These are phyloP conservation scores for Kwoniella bestiolae DNA, from an alignment of 768 basidiomycete species.

Conservation along the genomic window DNA sequence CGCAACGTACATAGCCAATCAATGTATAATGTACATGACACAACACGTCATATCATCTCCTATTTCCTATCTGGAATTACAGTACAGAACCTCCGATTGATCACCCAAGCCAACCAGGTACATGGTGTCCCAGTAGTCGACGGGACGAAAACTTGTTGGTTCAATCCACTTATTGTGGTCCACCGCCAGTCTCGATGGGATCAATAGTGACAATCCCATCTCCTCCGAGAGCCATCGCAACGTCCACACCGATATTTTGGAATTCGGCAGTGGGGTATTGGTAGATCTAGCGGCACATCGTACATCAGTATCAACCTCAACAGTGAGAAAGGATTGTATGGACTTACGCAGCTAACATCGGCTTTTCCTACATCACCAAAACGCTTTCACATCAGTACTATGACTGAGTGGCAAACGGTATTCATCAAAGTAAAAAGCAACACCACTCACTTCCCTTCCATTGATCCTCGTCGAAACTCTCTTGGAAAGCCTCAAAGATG, in stretches of 20 bases:
- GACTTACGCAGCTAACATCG: slow-evolving; percentile 12
- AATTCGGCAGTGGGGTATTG: slow-evolving; percentile 11
- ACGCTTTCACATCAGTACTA: not conserved
- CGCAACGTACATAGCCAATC: too few relatives aligned
- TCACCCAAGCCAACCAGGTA: too few relatives aligned
- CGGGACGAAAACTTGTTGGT: too few relatives aligned
- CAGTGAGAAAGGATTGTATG: too few relatives aligned
- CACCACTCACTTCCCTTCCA: slow-evolving; percentile 9
- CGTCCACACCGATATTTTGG: slow-evolving; percentile 16
- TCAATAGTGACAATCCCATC: slow-evolving; percentile 9
- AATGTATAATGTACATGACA: too few relatives aligned
- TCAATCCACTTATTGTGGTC: not conserved
- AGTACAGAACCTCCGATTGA: too few relatives aligned
- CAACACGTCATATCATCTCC: too few relatives aligned
- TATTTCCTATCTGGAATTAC: too few relatives aligned
- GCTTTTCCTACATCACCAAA: not conserved
- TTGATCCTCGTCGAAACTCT: not conserved
- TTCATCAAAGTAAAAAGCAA: not conserved
- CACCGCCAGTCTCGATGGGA: slow-evolving; percentile 8
- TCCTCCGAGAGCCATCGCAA: slow-evolving; percentile 15
- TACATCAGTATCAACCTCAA: too few relatives aligned
- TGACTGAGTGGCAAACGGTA: not conserved
- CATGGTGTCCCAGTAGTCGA: too few relatives aligned
- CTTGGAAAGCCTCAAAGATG: slow-evolving; percentile 9
- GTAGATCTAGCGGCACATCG: slow-evolving; percentile 18